phyloP scores from a whole-genome alignment of 257 asterid genomes.

The Lantana camara region DNA sequence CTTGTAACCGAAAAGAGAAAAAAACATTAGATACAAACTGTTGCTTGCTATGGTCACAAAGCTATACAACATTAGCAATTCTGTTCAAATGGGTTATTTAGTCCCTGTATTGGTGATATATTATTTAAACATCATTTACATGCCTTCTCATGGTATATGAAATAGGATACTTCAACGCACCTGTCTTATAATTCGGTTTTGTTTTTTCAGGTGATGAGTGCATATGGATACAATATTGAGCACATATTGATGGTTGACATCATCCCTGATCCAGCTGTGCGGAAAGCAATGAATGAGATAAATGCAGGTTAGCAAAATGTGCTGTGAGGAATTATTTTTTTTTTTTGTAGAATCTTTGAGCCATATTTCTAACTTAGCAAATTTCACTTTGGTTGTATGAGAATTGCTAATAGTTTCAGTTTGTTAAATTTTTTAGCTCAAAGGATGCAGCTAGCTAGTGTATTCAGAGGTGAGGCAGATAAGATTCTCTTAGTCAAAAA shows the following conservation, averaged over 20 bases:
- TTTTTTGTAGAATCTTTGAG: neutral
- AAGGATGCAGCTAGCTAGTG: slow-evolving; percentile 96
- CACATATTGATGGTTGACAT: slow-evolving; percentile 98
- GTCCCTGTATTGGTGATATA: neutral
- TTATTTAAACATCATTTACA: neutral
- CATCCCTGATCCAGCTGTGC: slow-evolving; percentile 87
- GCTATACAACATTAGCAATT: neutral
- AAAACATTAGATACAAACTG: neutral
- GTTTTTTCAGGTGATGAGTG: slow-evolving; percentile 89
- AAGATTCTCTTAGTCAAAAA: slow-evolving; percentile 82
- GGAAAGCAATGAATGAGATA: slow-evolving; percentile 96
- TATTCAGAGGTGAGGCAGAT: slow-evolving; percentile 97
- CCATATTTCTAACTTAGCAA: neutral
- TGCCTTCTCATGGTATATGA: neutral
- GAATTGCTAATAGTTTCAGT: slow-evolving; percentile 1
- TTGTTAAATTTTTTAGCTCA: slow-evolving; percentile 57
- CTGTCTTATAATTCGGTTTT: slow-evolving; percentile 26
- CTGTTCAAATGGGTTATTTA: neutral
- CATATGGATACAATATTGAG: slow-evolving; percentile 93
- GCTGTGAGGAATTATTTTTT: neutral
- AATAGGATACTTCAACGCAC: slow-evolving; percentile 11
- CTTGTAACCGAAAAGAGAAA: slow-evolving; percentile 4
- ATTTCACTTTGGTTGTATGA: neutral
- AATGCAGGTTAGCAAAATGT: slow-evolving; percentile 76
- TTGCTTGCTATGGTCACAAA: neutral